Percentiles rank a stretch among this genome's conserved stretches.
These are phyloP conservation scores for Globisporangium alternatum DNA, from an alignment of 352 stramenopile genomes.

Conservation along the genomic window DNA sequence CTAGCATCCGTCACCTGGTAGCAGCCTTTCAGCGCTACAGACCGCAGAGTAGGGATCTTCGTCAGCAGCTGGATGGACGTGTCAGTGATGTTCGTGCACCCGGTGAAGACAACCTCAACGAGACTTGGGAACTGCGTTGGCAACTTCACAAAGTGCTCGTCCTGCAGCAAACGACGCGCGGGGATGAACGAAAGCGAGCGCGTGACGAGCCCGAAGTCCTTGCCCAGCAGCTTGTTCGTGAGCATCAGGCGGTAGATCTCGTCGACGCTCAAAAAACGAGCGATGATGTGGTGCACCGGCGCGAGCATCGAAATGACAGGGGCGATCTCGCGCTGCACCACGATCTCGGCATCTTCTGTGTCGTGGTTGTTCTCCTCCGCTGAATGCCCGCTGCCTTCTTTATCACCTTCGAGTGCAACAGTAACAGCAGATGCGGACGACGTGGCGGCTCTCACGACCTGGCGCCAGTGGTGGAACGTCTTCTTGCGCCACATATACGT, in stretches of 20 bases:
- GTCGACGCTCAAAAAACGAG: conserved; percentile 38
- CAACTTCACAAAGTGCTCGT: conserved; percentile 42
- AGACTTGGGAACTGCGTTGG: conserved; percentile 47
- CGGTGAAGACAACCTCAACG: conserved; percentile 54
- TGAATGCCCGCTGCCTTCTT: neutral
- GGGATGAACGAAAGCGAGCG: conserved; percentile 57
- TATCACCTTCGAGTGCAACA: conserved; percentile 5
- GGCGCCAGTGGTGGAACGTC: conserved; percentile 70
- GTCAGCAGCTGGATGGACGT: conserved; percentile 36
- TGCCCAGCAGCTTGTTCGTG: conserved; percentile 38
- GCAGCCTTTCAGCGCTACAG: conserved; percentile 64
- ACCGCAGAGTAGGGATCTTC: conserved; percentile 32
- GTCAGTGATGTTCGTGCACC: conserved; percentile 60
- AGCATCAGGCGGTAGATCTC: conserved; percentile 56
- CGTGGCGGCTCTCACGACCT: conserved; percentile 27
- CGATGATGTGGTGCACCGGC: conserved; percentile 46
- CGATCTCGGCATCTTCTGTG: neutral
- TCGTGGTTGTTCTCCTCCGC: neutral
- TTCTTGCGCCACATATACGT: conserved; percentile 80
- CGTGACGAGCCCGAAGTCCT: conserved; percentile 42
- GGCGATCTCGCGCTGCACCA: neutral
- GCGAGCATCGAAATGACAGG: conserved; percentile 19
- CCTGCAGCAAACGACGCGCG: conserved; percentile 35
- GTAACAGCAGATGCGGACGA: conserved; percentile 12
- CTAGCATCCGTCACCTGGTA: conserved; percentile 52